Conservation (phyloP, 345 rosid species). For the Syzygium aromaticum region DNA sequence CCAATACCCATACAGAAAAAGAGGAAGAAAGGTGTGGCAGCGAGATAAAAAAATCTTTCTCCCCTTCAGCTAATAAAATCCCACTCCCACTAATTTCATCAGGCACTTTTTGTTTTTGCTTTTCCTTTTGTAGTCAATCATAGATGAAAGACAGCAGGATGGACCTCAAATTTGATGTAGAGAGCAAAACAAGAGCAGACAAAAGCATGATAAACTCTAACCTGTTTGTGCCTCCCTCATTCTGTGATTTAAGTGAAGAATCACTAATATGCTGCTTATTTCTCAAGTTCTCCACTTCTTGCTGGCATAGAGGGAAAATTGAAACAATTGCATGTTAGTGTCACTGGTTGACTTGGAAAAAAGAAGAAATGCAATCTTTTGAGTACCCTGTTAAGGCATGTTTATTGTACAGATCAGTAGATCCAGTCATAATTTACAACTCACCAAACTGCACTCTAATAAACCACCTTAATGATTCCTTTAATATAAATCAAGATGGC, state of each 20-base stretch:
- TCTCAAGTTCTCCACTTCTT: constrained; percentile 58
- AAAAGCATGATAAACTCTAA: constrained; percentile 6
- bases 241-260: constrained; percentile 20
- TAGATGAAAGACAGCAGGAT: not conserved
- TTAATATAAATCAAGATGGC: not conserved
- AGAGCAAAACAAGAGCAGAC: not conserved
- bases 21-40: not conserved
- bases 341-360: not conserved
- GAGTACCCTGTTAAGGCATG: not conserved
- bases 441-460: not conserved
- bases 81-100: not conserved
- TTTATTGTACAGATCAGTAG: not conserved
- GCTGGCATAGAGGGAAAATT: constrained; percentile 23
- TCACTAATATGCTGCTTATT: constrained; percentile 36
- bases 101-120: not conserved
- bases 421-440: not conserved
- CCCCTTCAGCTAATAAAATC: not conserved
- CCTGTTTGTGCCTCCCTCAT: constrained; percentile 32
- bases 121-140: not conserved
- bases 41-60: not conserved
- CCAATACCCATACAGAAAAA: not conserved
- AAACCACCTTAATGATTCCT: not conserved
- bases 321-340: constrained; percentile 5
- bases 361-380: not conserved
- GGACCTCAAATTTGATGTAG: not conserved